Conservation (phyloP, 768 basidiomycete species). For the Lentinus tigrinus region DNA sequence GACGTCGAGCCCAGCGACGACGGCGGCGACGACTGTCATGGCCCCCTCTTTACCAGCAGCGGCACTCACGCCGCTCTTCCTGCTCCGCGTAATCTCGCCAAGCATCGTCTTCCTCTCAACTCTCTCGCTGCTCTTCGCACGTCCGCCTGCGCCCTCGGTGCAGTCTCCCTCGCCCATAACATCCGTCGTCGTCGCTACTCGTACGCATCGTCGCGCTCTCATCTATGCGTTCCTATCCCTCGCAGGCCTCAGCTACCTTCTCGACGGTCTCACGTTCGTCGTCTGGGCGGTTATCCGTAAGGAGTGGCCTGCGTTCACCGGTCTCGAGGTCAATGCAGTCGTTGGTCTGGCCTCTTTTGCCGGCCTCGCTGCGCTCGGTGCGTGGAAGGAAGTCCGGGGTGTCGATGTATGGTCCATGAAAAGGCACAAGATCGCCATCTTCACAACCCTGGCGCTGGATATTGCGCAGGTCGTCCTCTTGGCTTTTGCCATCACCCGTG, state of each 20-base stretch:
- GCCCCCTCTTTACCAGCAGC: constrained; percentile 11
- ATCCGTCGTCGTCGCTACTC: constrained; percentile 70
- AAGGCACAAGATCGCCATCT: constrained; percentile 54
- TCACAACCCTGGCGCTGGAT: constrained; percentile 57
- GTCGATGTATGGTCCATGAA: constrained; percentile 65
- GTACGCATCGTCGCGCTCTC: constrained; percentile 70
- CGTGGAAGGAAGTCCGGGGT: constrained; percentile 77
- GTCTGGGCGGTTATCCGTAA: constrained; percentile 62
- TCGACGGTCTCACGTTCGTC: constrained; percentile 76
- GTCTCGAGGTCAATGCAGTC: constrained; percentile 65
- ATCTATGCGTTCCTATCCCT: constrained; percentile 75
- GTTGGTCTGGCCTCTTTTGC: constrained; percentile 69
- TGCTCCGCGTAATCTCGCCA: constrained; percentile 67
- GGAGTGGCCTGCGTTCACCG: constrained; percentile 61
- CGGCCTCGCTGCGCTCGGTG: constrained; percentile 71
- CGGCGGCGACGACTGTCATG: constrained; percentile 28
- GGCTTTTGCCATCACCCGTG: constrained; percentile 15
- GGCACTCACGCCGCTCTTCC: constrained; percentile 43
- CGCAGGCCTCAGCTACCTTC: constrained; percentile 67
- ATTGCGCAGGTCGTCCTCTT: constrained; percentile 53
- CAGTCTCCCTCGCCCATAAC: constrained; percentile 63
- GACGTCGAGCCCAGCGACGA: constrained; percentile 34
- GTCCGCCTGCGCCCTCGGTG: constrained; percentile 39
- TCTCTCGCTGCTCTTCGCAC: constrained; percentile 56
- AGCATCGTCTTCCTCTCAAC: constrained; percentile 60